Evolutionary conservation across 371 early-diverging fungal species (phyloP).

Genomic region (Mortierella sp.): DNA sequence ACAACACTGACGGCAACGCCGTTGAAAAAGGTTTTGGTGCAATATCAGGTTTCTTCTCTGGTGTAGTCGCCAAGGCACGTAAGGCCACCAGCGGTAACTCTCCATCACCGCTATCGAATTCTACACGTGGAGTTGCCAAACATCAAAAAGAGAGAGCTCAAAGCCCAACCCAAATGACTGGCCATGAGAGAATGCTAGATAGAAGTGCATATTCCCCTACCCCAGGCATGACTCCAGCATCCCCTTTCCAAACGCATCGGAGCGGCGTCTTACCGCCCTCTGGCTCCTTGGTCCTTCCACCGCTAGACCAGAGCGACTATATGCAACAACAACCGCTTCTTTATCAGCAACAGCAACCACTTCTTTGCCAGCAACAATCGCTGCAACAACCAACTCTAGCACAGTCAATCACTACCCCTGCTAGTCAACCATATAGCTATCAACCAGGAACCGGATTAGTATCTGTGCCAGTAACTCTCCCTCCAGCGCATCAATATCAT

Average conservation of each 20-base stretch:
- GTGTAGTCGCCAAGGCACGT: conserved; percentile 8
- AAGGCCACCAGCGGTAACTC: not conserved
- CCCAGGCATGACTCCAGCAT: not conserved
- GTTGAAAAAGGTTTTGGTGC: not conserved
- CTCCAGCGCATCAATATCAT: not conserved
- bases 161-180: not conserved
- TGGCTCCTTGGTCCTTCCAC: not conserved
- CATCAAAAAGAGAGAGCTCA: conserved; percentile 5
- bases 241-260: conserved; percentile 15
- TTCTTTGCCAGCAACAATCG: not conserved
- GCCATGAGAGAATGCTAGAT: conserved; percentile 1
- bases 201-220: not conserved
- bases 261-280: conserved; percentile 8
- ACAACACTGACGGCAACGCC: not conserved
- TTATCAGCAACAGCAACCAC: conserved; percentile 5
- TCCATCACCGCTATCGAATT: not conserved
- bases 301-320: not conserved
- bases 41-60: conserved; percentile 3
- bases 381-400: not conserved
- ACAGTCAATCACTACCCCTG: conserved; percentile 16
- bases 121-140: not conserved
- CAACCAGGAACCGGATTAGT: conserved; percentile 37
- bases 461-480: conserved; percentile 15
- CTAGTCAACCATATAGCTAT: conserved; percentile 26
- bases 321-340: conserved; percentile 12